Evolutionary conservation across 2,329 filamentous ascomycete genomes (phyloP).

Genomic region (Chaetomiaceae sp.): DNA sequence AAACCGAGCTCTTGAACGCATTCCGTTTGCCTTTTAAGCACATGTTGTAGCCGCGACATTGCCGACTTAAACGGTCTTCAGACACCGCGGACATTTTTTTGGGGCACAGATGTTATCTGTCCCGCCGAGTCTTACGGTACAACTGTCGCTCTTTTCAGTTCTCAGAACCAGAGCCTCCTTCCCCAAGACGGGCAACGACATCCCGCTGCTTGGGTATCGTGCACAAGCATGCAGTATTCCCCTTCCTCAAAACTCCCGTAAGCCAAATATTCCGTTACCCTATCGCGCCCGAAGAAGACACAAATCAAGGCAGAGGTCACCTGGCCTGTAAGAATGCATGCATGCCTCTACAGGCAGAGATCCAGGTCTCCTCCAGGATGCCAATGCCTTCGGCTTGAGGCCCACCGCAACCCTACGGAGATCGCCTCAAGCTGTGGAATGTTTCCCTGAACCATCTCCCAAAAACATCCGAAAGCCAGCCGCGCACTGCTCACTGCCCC

Average conservation of each 20-base stretch:
- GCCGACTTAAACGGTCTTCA: background rate
- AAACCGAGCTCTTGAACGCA: background rate
- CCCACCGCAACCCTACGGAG: no score
- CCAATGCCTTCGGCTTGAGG: no score
- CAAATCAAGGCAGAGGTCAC: background rate
- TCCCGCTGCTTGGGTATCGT: conserved; percentile 10
- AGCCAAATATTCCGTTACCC: conserved; percentile 6
- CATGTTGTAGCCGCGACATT: background rate
- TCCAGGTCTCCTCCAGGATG: background rate
- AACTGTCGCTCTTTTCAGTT: background rate
- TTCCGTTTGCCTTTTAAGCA: background rate
- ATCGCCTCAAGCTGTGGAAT: no score
- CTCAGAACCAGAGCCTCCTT: background rate
- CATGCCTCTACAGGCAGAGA: conserved; percentile 4
- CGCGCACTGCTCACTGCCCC: background rate
- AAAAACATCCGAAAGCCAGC: background rate
- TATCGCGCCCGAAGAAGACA: background rate
- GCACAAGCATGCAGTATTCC: background rate
- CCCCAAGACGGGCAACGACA: conserved; percentile 2
- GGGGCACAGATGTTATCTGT: background rate
- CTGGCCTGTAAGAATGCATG: conserved; percentile 3
- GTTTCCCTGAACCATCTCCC: no score
- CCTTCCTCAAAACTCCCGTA: conserved; percentile 2
- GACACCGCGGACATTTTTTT: background rate
- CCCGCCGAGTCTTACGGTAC: conserved; percentile 4